phyloP scores from a whole-genome alignment of 495 filamentous ascomycete genomes.

The Stereocaulon alpinum region DNA sequence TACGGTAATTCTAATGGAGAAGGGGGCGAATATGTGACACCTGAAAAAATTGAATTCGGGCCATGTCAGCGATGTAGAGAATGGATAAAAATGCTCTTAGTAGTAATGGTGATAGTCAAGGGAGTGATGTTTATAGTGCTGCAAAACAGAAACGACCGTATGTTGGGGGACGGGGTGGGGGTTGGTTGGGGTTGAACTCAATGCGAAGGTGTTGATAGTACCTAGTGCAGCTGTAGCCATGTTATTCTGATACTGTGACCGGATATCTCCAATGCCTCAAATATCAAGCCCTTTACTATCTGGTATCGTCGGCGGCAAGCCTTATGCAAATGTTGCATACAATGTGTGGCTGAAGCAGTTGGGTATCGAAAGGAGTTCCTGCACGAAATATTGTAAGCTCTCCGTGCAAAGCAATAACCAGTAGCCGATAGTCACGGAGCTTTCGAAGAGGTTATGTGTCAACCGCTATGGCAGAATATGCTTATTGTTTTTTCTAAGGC shows the following conservation, averaged over 20 bases:
- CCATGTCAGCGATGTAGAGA: slow-evolving; percentile 27
- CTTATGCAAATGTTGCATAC: not conserved
- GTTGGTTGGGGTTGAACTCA: not conserved
- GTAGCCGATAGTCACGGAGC: not conserved
- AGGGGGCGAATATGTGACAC: slow-evolving; percentile 18
- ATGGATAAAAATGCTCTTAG: not conserved
- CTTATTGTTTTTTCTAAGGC: not conserved
- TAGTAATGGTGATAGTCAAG: not conserved
- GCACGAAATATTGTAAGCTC: not conserved
- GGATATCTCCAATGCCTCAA: not conserved
- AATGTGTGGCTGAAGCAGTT: not conserved
- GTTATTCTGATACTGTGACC: not conserved
- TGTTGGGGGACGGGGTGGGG: not conserved
- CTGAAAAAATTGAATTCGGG: slow-evolving; percentile 18
- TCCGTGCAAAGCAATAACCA: not conserved
- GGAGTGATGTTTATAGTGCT: not conserved
- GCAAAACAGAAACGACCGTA: not conserved
- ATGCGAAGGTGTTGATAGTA: slow-evolving; percentile 6
- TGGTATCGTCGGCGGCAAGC: not conserved
- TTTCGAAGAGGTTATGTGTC: not conserved
- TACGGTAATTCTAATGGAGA: slow-evolving; percentile 25
- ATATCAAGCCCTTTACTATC: not conserved
- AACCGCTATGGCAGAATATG: not conserved
- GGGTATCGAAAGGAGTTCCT: slow-evolving; percentile 2
- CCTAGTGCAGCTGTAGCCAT: slow-evolving; percentile 12